These are phyloP conservation scores for Cephaloascus albidus DNA, from an alignment of 805 yeast species.

Conservation along the genomic window DNA sequence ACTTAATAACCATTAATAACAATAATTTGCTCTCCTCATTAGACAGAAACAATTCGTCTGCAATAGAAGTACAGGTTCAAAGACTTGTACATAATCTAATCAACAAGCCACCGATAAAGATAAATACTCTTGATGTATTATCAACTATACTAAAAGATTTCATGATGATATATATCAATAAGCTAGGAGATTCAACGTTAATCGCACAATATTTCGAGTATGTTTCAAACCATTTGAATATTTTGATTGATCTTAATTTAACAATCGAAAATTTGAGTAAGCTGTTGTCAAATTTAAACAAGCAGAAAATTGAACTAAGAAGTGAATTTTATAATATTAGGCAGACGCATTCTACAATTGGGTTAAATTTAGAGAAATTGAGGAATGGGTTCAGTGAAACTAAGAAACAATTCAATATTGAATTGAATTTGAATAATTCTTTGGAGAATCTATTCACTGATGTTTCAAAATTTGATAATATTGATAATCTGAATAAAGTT, in stretches of 20 bases:
- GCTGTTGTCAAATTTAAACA: conserved; percentile 16
- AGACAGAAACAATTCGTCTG: background rate
- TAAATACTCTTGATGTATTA: conserved; percentile 21
- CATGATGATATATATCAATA: background rate
- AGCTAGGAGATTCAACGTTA: background rate
- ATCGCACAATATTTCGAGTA: background rate
- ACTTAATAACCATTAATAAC: background rate
- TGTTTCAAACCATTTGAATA: conserved; percentile 13
- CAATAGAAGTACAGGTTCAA: background rate
- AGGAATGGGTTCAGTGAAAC: conserved; percentile 9
- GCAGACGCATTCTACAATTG: conserved; percentile 11
- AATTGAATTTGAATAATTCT: conserved; percentile 1
- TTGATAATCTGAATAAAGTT: background rate
- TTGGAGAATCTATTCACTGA: conserved; percentile 9
- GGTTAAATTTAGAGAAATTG: conserved; percentile 8
- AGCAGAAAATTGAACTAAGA: conserved; percentile 17
- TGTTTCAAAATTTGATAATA: conserved; percentile 6
- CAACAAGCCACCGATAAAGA: conserved; percentile 12
- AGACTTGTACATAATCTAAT: background rate
- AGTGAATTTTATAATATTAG: conserved; percentile 15
- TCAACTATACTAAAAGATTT: conserved; percentile 17
- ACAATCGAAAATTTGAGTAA: conserved; percentile 19
- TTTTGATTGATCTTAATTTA: conserved; percentile 22
- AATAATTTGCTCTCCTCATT: background rate
- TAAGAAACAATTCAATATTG: conserved; percentile 5